Base-by-base conservation (phyloP, 257 asterid species). In the Scutellaria baicalensis region DNA sequence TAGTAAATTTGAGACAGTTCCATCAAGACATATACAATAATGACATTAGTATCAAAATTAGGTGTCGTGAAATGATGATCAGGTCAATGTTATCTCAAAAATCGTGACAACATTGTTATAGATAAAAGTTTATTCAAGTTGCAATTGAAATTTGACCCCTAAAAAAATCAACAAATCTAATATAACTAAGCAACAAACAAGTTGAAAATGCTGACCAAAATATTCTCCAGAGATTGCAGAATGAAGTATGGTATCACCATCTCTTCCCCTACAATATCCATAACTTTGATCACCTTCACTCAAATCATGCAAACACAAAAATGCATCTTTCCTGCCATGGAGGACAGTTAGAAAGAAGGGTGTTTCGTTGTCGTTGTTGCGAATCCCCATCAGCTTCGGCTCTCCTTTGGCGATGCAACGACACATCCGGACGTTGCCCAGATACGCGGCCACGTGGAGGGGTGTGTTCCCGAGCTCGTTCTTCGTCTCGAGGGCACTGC, bases 161-260 rank as follows among this genome's bases (percentile, higher is more conserved):
- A n/a, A n/a, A n/a, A n/a, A n/a, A n/a, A n/a, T n/a, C n/a, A n/a
- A n/a, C n/a, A n/a, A n/a, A n/a, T n/a, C n/a, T n/a, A n/a, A n/a
- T n/a, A n/a, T n/a, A n/a, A n/a, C n/a, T n/a, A n/a, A n/a, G n/a
- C n/a, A n/a, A n/a, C n/a, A n/a, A n/a, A n/a, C n/a, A n/a, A 20
- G 8, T 52, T 7, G 11, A 9, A 10, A n/a, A 11, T 21, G 9
- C 42, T 57, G 4, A 79, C 83, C 78, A 47, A 79, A 65, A 66
- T 64, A 75, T 64, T 75, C 83, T 43, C 78, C 80, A 6, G 45
- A 2, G 33, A 79, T 59, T 42, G 83, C 83, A 4, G 68, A 23
- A 48, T 79, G 83, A 3, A 79, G 80, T 18, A 79, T 79, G 2
- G 83, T 79, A 8, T 79, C 83, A 2, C 83, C 83, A 23, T 70